Base-by-base conservation (phyloP, 2,329 filamentous ascomycete species). In the Ophiostoma populinum region DNA sequence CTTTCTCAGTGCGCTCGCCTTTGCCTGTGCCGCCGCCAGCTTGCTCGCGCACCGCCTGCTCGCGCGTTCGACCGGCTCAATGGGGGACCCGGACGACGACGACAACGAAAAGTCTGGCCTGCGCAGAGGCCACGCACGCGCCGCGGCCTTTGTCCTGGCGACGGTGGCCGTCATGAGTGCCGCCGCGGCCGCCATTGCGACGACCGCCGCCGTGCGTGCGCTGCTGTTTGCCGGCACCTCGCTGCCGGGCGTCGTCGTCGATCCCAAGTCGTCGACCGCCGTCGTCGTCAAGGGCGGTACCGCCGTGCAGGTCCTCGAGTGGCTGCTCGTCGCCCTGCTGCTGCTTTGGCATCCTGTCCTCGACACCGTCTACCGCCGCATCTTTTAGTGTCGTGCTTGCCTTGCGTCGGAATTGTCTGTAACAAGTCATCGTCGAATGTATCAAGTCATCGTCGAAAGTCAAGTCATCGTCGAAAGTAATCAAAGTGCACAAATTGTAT, bases 221-320 rank as follows among this genome's bases (percentile, higher is more conserved):
- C 45, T 46, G 12, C 42, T 41, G 7, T 46, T 43, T 26, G 36
- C 43, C 7, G 40, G 41, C 15, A 39, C 40, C 1, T 16, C 16
- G 10, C 33, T 44, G 24, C 43, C 43, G 2, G 43, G 43, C 25
- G 2, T 7, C 29, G 1, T 6, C 31, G 1, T 22, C 27, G 3
- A 27, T 12, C 2, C 21, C 13, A 24, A 16, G 15, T 35, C 17
- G 22, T 18, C 32, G 1, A 16, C 22, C 26, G 35, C 24, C 19
- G 34, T 44, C 11, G 21, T 11, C 2, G 27, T 36, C n/a, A 25
- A 34, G 9, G 43, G 42, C 17, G 43, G 43, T 31, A 35, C 24
- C 6, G 31, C 44, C 9, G 25, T 45, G 25, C 43, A 43, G 37
- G 38, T 42, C 15, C 40, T 46, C 20, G 35, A 39, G 38, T 46